Evolutionary conservation across 2,329 filamentous ascomycete species (phyloP).

Genomic region (Neurospora crassa): DNA sequence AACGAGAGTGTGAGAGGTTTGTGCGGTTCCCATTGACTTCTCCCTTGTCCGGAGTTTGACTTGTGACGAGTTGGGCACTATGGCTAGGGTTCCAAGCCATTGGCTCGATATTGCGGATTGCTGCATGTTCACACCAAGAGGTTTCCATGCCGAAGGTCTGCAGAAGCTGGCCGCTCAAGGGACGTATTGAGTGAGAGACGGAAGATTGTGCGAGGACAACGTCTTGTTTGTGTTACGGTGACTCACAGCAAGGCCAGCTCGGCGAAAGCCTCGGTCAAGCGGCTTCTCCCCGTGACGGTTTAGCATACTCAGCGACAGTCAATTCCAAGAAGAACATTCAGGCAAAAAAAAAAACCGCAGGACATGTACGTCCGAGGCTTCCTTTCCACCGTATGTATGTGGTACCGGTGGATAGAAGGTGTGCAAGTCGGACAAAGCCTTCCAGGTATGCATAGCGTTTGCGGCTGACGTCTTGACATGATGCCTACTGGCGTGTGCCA

Average conservation of each 20-base stretch:
- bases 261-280: neutral
- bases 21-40: neutral
- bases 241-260: neutral
- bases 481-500: neutral
- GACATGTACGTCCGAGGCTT: neutral
- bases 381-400: neutral
- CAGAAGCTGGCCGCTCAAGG: conserved; percentile 12
- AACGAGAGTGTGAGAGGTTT: neutral
- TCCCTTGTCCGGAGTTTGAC: neutral
- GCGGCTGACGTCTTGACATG: conserved; percentile 3
- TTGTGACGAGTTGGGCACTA: neutral
- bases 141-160: conserved; percentile 11
- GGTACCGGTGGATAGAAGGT: neutral
- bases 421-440: neutral
- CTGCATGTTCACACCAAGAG: conserved; percentile 12
- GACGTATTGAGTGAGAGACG: conserved; percentile 5
- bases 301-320: neutral
- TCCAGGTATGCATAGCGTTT: neutral
- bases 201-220: neutral
- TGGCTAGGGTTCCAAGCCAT: conserved; percentile 8
- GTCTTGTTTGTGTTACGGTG: neutral
- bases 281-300: neutral
- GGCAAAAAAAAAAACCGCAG: neutral
- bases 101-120: conserved; percentile 14
- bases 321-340: neutral